Base-by-base conservation (phyloP, 176 grass and related monocot species). In the Aegilops speltoides region DNA sequence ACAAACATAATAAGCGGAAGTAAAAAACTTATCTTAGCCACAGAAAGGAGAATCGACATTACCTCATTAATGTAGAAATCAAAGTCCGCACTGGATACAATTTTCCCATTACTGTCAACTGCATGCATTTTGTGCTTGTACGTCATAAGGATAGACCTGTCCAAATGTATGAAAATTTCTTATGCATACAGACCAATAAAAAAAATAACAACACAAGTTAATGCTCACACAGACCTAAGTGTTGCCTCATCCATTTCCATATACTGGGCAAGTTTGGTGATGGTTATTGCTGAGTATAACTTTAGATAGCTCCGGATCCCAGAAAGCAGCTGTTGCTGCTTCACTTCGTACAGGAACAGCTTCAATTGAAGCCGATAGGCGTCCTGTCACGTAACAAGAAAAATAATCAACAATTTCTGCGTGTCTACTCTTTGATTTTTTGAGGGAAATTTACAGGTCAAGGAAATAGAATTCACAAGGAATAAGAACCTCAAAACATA, bases 81-180 rank as follows among this genome's bases (percentile, higher is more conserved):
- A 31, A 96, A 84, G 84, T 99, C 97, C 65, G 94, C 87, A 87
- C 91, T 99, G 20, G 97, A 92, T 69, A 95, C 83, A 31, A 94
- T 91, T 77, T 96, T 99, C 62, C 94, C 97, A 69, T 96, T 89
- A 86, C 78, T 91, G 87, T 94, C 90, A 79, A 95, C 89, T 63
- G 94, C 87, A 86, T 99, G 94, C 97, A 99, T 96, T 86, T 99
- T 99, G 68, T 96, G 97, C 68, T 99, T 99, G 92, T 94, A 99
- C 77, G 94, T 94, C 92, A 99, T 83, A 85, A 99, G 88, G 54
- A 99, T 99, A 73, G 94, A 91, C 91, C 97, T 99, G 85, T 63
- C 28, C 26, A 61, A 84, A 81, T 59, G 41, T n/a, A 73, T 67
- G 41, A 7, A 24, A 81, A 63, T 50, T 68, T 78, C 24, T 41